phyloP scores from a whole-genome alignment of 2,329 filamentous ascomycete genomes.

The Fusarium oligoseptatum region DNA sequence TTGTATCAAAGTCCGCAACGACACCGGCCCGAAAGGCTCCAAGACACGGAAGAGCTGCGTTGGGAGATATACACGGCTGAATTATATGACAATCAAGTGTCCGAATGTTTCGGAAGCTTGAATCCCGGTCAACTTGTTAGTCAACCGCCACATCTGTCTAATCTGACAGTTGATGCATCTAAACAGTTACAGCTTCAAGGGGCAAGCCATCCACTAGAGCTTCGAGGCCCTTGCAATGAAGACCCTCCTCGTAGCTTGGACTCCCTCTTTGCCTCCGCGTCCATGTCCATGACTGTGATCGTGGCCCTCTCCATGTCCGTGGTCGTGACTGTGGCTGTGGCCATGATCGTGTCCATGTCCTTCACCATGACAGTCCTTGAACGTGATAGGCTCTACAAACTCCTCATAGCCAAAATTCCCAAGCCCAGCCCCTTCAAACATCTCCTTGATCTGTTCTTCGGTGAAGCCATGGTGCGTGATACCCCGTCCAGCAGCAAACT shows the following conservation, averaged over 20 bases:
- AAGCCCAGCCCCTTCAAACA: constrained; percentile 75
- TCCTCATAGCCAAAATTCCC: constrained; percentile 69
- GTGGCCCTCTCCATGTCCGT: background rate
- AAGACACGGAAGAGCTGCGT: background rate
- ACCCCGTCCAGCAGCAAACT: constrained; percentile 56
- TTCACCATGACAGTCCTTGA: constrained; percentile 45
- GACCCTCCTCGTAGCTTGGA: constrained; percentile 27
- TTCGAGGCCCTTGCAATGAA: constrained; percentile 66
- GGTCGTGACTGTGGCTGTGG: constrained; percentile 13
- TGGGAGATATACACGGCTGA: background rate
- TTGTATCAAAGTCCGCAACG: background rate
- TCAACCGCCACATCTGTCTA: background rate
- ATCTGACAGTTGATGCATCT: background rate
- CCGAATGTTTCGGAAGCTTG: background rate
- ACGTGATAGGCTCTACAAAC: constrained; percentile 64
- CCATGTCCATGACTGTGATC: constrained; percentile 6
- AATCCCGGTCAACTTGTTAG: background rate
- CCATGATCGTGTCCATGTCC: constrained; percentile 16
- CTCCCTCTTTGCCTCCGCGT: constrained; percentile 9
- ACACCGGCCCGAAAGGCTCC: background rate
- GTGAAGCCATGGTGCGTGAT: constrained; percentile 77
- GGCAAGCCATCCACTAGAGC: constrained; percentile 10
- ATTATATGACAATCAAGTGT: background rate
- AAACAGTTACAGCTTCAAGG: background rate
- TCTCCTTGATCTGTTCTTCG: constrained; percentile 66